Conservation (phyloP, 345 rosid genomes). For the Lumnitzera racemosa region DNA sequence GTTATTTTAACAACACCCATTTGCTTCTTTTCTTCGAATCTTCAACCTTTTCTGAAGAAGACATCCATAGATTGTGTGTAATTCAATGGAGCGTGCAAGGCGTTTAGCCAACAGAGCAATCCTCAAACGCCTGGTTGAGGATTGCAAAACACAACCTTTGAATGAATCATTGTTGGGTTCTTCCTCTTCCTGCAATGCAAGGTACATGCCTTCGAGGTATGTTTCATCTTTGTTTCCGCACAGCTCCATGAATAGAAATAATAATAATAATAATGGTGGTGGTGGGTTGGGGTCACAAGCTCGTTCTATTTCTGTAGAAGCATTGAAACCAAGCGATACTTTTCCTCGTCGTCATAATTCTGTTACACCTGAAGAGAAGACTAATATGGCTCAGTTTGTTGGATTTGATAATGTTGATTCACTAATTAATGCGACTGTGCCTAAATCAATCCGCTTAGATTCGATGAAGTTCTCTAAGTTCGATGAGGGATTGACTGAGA, state of each 20-base stretch:
- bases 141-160: constrained; percentile 42
- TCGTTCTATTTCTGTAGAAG: constrained; percentile 65
- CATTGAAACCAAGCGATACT: constrained; percentile 62
- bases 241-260: constrained; percentile 14
- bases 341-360: constrained; percentile 98
- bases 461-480: constrained; percentile 86
- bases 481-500: constrained; percentile 81
- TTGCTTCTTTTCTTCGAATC: constrained; percentile 4
- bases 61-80: constrained; percentile 4
- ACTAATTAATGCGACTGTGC: constrained; percentile 81
- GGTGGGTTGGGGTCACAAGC: constrained; percentile 29
- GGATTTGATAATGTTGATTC: constrained; percentile 70
- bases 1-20: constrained; percentile 9
- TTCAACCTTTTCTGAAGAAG: not conserved
- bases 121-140: constrained; percentile 55
- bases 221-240: constrained; percentile 68
- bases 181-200: constrained; percentile 25
- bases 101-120: constrained; percentile 73
- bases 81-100: constrained; percentile 88
- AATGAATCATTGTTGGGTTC: constrained; percentile 21
- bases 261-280: constrained; percentile 25
- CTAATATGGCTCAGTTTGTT: constrained; percentile 60
- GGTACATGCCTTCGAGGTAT: constrained; percentile 56
- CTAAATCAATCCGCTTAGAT: constrained; percentile 84
- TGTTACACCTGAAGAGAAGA: constrained; percentile 77